phyloP scores from a whole-genome alignment of 805 yeast species.

The Candida hungchunana region DNA sequence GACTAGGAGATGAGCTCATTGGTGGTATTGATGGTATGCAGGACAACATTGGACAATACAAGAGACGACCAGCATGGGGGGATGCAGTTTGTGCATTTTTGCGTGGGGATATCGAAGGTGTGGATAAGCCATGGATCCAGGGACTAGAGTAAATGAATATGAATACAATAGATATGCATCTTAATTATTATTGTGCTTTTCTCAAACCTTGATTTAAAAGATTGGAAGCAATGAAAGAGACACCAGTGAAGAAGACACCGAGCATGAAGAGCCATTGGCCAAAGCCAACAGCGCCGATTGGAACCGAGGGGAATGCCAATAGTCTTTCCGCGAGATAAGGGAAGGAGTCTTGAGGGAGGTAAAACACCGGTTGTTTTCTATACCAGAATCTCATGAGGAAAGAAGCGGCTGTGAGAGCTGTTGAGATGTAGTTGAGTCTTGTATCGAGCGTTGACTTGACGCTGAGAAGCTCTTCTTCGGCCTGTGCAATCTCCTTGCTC shows the following conservation, averaged over 20 bases:
- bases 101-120: conserved; percentile 26
- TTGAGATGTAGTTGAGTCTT: conserved; percentile 1
- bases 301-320: conserved; percentile 45
- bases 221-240: conserved; percentile 29
- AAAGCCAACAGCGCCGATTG: conserved; percentile 57
- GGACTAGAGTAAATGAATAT: not conserved
- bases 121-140: not conserved
- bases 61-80: conserved; percentile 66
- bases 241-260: conserved; percentile 22
- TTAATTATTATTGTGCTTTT: too few relatives aligned
- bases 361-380: conserved; percentile 13
- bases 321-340: conserved; percentile 10
- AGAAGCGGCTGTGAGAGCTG: conserved; percentile 1
- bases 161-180: too few relatives aligned
- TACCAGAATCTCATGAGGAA: conserved; percentile 16
- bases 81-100: conserved; percentile 49
- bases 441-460: conserved; percentile 5
- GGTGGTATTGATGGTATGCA: conserved; percentile 66
- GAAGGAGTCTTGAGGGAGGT: conserved; percentile 10
- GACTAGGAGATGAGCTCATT: conserved; percentile 45
- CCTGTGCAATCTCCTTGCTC: conserved; percentile 8
- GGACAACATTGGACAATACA: conserved; percentile 54
- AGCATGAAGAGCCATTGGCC: conserved; percentile 49
- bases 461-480: conserved; percentile 5
- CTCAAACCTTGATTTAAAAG: too few relatives aligned